Conservation (phyloP, 2,329 filamentous ascomycete species). For the Fusarium chuoi region DNA sequence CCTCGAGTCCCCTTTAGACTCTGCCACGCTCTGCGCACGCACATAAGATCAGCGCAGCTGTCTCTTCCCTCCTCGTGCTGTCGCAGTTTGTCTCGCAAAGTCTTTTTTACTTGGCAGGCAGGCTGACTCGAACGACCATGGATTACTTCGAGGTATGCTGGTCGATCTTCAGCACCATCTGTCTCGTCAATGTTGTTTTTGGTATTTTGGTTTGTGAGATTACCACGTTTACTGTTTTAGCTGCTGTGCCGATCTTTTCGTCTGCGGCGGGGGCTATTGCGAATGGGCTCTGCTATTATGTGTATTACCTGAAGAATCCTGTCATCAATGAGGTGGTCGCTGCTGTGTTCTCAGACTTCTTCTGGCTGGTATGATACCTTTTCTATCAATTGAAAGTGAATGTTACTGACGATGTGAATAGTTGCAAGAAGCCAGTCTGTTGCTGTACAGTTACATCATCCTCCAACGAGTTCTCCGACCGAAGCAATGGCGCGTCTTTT, state of each 20-base stretch:
- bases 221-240: slow-evolving; percentile 48
- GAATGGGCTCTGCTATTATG: slow-evolving; percentile 55
- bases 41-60: not conserved
- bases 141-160: slow-evolving; percentile 52
- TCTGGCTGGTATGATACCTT: slow-evolving; percentile 50
- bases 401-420: slow-evolving; percentile 1
- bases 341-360: slow-evolving; percentile 51
- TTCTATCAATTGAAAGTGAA: accelerated
- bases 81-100: not conserved
- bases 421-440: slow-evolving; percentile 56
- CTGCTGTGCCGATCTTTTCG: slow-evolving; percentile 52
- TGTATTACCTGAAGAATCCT: slow-evolving; percentile 47
- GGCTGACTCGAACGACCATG: slow-evolving; percentile 3
- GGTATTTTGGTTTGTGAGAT: slow-evolving; percentile 52
- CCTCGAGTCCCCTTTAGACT: not conserved
- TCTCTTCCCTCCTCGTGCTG: not conserved
- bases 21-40: not conserved
- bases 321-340: slow-evolving; percentile 45
- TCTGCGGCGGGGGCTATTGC: slow-evolving; percentile 52
- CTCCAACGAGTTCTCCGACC: slow-evolving; percentile 61
- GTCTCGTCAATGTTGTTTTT: slow-evolving; percentile 51
- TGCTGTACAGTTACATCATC: slow-evolving; percentile 62
- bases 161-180: slow-evolving; percentile 56
- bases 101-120: not conserved
- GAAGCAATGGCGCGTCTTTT: slow-evolving; percentile 54